Evolutionary conservation across 164 flowering plant genomes (phyloP).

Genomic region (Magnolia officinalis): DNA sequence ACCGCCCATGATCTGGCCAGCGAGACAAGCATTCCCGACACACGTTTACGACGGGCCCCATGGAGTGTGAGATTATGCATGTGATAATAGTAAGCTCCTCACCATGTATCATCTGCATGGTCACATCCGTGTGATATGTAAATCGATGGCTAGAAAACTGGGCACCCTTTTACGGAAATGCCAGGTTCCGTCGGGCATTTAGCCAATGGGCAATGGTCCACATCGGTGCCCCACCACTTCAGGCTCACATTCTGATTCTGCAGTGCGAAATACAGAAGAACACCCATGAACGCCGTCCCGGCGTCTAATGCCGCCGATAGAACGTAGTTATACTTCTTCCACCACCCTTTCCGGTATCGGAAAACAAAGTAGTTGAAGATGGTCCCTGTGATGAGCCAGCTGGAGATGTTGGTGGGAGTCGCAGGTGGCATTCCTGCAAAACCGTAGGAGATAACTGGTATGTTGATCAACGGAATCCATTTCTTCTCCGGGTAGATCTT

Average conservation of each 20-base stretch:
- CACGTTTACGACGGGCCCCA: too few species aligned
- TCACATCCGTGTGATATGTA: too few species aligned
- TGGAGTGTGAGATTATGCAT: too few species aligned
- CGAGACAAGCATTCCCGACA: too few species aligned
- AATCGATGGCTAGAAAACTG: conserved; percentile 34
- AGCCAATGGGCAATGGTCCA: conserved; percentile 88
- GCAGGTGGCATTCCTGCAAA: conserved; percentile 98
- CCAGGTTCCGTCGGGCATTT: conserved; percentile 86
- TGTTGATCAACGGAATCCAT: conserved; percentile 85
- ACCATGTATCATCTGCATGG: too few species aligned
- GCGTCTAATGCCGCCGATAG: conserved; percentile 94
- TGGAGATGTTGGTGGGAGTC: conserved; percentile 86
- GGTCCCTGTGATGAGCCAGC: conserved; percentile 89
- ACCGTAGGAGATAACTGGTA: conserved; percentile 85
- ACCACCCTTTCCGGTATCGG: conserved; percentile 66
- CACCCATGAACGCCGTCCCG: conserved; percentile 97
- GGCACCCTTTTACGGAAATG: conserved; percentile 62
- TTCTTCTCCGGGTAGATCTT: conserved; percentile 79
- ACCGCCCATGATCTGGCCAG: too few species aligned
- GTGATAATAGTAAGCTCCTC: too few species aligned
- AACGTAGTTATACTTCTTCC: conserved; percentile 90
- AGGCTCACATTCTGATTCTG: conserved; percentile 49
- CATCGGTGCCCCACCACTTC: conserved; percentile 84
- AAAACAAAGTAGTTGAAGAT: conserved; percentile 87
- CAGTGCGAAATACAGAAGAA: conserved; percentile 64